Conservation (phyloP, 495 filamentous ascomycete genomes). For the Daldinia grandis region DNA sequence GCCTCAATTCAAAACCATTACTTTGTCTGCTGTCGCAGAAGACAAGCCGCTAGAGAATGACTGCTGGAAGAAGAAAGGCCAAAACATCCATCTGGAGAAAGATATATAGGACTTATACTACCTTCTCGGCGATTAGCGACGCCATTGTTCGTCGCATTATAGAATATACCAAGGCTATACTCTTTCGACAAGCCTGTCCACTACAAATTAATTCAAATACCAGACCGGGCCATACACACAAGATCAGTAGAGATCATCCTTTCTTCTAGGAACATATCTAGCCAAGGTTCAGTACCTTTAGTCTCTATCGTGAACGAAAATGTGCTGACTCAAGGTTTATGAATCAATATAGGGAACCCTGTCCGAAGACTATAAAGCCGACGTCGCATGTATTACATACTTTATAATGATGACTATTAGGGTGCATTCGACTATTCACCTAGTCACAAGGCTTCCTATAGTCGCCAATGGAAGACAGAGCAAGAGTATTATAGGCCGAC, state of each 20-base stretch:
- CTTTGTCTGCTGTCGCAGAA: no score
- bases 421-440: not conserved
- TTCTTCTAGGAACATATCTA: not conserved
- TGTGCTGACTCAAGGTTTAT: not conserved
- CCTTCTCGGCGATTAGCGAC: no score
- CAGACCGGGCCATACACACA: no score
- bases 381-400: not conserved
- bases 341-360: not conserved
- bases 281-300: not conserved
- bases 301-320: not conserved
- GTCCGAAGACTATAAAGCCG: not conserved
- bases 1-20: not conserved
- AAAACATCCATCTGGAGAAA: no score
- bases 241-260: not conserved
- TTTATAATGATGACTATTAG: not conserved
- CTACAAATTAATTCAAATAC: not conserved
- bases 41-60: no score
- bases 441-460: not conserved
- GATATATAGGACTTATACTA: no score
- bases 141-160: no score
- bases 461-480: not conserved
- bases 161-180: no score
- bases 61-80: no score
- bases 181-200: not conserved
- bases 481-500: not conserved